Evolutionary conservation across 805 yeast species (phyloP).

Genomic region (Maudiozyma pseudohumilis): DNA sequence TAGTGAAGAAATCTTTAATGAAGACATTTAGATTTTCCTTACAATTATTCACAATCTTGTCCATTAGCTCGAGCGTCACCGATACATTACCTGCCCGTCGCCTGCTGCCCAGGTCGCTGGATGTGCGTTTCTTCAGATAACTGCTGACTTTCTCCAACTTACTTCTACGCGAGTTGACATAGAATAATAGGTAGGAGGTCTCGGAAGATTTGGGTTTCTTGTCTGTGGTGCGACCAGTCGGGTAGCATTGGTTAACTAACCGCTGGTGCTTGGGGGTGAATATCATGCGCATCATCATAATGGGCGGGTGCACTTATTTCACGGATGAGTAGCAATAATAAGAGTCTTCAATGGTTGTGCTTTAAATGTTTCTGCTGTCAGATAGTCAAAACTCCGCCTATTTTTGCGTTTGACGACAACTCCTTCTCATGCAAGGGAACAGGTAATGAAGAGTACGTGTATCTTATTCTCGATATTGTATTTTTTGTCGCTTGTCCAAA

Average conservation of each 20-base stretch:
- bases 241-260: conserved; percentile 84
- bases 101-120: conserved; percentile 48
- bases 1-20: conserved; percentile 56
- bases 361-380: too few relatives aligned
- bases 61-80: conserved; percentile 66
- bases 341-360: too few relatives aligned
- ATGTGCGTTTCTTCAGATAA: conserved; percentile 54
- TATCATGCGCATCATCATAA: conserved; percentile 16
- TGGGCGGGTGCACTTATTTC: too few relatives aligned
- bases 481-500: too few relatives aligned
- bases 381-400: too few relatives aligned
- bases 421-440: too few relatives aligned
- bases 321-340: too few relatives aligned
- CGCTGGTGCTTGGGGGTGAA: conserved; percentile 81
- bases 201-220: conserved; percentile 91
- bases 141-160: conserved; percentile 80
- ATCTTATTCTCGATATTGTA: too few relatives aligned
- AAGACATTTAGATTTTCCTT: conserved; percentile 76
- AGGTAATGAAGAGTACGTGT: too few relatives aligned
- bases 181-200: conserved; percentile 74
- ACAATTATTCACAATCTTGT: conserved; percentile 64
- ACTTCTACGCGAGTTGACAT: conserved; percentile 81
- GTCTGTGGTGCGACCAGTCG: conserved; percentile 76
- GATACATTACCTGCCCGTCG: conserved; percentile 68
- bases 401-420: too few relatives aligned